Percentiles rank a stretch among this genome's conserved stretches.
Conservation (phyloP, 495 filamentous ascomycete species). For the Penicillium tannophilum region DNA sequence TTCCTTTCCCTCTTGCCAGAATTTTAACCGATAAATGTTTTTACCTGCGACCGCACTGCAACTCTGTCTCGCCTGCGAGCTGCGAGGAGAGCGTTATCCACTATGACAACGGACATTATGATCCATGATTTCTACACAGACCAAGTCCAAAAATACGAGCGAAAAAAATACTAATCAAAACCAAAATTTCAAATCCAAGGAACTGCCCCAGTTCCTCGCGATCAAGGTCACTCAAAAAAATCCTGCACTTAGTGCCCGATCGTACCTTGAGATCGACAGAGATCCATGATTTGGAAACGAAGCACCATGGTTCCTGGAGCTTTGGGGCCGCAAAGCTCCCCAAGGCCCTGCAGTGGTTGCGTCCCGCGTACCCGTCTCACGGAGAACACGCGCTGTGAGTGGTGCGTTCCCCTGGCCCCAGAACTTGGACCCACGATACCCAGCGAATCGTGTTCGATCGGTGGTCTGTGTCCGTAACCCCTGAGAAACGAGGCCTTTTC, state of each 20-base stretch:
- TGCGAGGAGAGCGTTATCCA: constrained; percentile 10
- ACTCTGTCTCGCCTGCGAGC: constrained; percentile 21
- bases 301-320: background rate
- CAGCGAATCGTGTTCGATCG: constrained; percentile 1
- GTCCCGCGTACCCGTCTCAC: constrained; percentile 1
- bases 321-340: background rate
- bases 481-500: background rate
- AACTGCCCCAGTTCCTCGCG: too few species aligned
- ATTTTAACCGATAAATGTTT: background rate
- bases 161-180: background rate
- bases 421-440: background rate
- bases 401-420: constrained; percentile 7
- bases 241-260: background rate
- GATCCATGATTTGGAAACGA: constrained; percentile 13
- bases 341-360: constrained; percentile 1
- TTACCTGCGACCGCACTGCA: background rate
- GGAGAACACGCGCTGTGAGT: background rate
- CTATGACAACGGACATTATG: background rate
- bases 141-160: background rate
- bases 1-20: background rate
- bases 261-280: constrained; percentile 3
- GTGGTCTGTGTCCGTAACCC: background rate
- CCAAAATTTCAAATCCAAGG: background rate
- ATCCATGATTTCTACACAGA: background rate
- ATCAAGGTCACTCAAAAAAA: too few species aligned